Evolutionary conservation across 768 basidiomycete genomes (phyloP), one percentile per base, ranked within the genome.

Genomic region (Leccinum aurantiacum): DNA sequence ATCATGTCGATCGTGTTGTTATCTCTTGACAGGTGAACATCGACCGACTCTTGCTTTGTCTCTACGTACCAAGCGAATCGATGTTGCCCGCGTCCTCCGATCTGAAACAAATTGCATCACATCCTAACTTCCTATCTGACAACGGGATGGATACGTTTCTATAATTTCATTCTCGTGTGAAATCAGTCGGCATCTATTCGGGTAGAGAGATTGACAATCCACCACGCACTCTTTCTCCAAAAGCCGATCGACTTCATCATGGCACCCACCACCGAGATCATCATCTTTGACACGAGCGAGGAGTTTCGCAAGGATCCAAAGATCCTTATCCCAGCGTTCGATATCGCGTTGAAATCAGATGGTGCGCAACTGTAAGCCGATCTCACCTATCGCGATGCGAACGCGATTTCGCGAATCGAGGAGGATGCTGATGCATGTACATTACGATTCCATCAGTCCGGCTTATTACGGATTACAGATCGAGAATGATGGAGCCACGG

Each of bases 381-480:
- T 44, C 44, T 44, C 10, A 1, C n/a, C 10, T 33, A 31, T 31
- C 31, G 31, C 31, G 31, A 31, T n/a, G 17, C 41, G 41, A 41
- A n/a, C 41, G 41, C 41, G n/a, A n/a, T 44, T 10, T 44, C n/a
- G 41, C 41, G 10, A 19, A 19, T 46, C 44, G 44, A 46, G 41
- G n/a, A 19, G n/a, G 44, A 46, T 46, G 5, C 44, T 46, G 10
- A 46, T 44, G 41, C 11, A 41, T 46, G 44, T 46, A 46, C 10
- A 46, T 19, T 11, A 6, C 19, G 44, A 46, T 11, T 10, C 44
- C 10, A 19, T 19, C 44, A 46, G 44, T 46, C 44, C 44, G 10
- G 44, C 19, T 19, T 46, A 46, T 46, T 27, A 51, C 29, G 70
- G 70, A 17, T 33, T 27, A 13, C 71, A 69, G 38, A 48, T 67